These are phyloP conservation scores for Cymbopogon flexuosus DNA, from an alignment of 202 grass and related monocot genomes.

Conservation along the genomic window DNA sequence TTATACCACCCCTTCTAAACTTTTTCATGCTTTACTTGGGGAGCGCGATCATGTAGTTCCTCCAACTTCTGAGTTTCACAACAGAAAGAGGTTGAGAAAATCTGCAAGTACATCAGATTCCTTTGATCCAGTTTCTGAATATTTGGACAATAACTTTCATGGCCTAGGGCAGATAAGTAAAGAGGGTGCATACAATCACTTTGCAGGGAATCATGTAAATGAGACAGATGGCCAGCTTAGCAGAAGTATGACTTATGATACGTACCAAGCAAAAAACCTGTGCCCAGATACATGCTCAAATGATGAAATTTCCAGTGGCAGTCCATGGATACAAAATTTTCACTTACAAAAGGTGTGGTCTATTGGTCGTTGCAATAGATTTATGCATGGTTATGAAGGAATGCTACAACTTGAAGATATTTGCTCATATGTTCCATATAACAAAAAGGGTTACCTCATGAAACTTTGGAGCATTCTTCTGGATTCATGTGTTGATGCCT, in stretches of 20 bases:
- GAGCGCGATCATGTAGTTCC: background rate
- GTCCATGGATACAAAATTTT: conserved; percentile 43
- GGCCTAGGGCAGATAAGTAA: conserved; percentile 2
- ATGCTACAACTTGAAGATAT: conserved; percentile 36
- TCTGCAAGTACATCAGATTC: conserved; percentile 1
- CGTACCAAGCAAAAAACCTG: background rate
- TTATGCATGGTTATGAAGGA: conserved; percentile 39
- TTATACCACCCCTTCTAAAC: conserved; percentile 54
- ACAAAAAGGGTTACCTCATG: conserved; percentile 38
- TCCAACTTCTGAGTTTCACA: conserved; percentile 23
- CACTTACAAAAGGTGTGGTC: conserved; percentile 45
- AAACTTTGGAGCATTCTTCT: conserved; percentile 71
- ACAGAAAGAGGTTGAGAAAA: conserved; percentile 32
- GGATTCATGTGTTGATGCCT: conserved; percentile 92
- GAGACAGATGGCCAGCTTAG: background rate
- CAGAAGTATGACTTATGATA: conserved; percentile 14
- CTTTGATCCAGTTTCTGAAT: background rate
- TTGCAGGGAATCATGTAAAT: conserved; percentile 17
- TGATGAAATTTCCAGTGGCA: conserved; percentile 19
- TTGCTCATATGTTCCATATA: conserved; percentile 31
- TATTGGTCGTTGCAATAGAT: conserved; percentile 59
- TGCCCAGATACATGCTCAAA: conserved; percentile 15
- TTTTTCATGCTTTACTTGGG: conserved; percentile 51
- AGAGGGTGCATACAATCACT: conserved; percentile 24
- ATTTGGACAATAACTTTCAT: conserved; percentile 9